Conservation (phyloP, 768 basidiomycete genomes). For the Suillus variegatus region DNA sequence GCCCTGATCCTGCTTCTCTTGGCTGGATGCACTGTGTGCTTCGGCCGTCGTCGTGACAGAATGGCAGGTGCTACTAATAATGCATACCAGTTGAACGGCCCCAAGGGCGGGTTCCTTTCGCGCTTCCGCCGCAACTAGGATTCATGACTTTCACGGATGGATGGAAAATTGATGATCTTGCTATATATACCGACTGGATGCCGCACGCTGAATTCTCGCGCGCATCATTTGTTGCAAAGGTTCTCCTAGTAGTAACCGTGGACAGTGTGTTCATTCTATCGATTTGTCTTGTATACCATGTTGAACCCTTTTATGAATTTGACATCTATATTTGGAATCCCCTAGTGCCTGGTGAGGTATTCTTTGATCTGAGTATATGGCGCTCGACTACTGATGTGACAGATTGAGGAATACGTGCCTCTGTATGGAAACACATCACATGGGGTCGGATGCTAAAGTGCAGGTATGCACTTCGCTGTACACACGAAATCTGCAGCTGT, state of each 20-base stretch:
- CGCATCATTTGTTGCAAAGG: background rate
- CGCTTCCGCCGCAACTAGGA: slow-evolving; percentile 40
- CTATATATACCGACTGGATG: background rate
- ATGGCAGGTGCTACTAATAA: slow-evolving; percentile 38
- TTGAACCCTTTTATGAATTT: background rate
- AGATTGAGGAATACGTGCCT: no score
- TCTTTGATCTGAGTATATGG: no score
- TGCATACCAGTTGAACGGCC: slow-evolving; percentile 22
- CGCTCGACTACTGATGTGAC: no score
- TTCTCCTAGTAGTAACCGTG: background rate
- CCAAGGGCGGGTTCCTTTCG: slow-evolving; percentile 33
- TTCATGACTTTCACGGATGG: background rate
- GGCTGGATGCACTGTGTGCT: slow-evolving; percentile 70
- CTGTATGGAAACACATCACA: no score
- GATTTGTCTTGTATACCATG: background rate
- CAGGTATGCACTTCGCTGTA: no score
- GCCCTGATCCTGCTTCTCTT: slow-evolving; percentile 62
- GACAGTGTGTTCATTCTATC: background rate
- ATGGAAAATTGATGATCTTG: background rate
- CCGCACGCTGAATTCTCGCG: background rate
- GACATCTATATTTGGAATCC: background rate
- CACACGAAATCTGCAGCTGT: no score
- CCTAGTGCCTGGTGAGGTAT: background rate
- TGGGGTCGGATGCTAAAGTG: no score
- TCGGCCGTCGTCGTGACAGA: slow-evolving; percentile 61